phyloP scores from a whole-genome alignment of 768 basidiomycete species.

The Porphyrellus cyaneotinctus region DNA sequence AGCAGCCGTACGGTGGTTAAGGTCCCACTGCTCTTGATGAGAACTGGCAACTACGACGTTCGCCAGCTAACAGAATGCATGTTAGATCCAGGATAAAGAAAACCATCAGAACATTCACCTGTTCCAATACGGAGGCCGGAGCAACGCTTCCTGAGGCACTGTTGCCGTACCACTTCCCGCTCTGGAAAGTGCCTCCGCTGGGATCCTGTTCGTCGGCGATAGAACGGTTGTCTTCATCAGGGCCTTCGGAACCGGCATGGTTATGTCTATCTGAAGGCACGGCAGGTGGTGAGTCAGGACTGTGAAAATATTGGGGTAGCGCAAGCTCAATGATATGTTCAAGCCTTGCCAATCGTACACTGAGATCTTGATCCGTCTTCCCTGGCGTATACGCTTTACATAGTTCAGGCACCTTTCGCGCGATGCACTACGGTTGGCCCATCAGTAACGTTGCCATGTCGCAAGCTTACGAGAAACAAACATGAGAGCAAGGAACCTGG shows the following conservation, averaged over 20 bases:
- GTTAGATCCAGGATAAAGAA: slow-evolving; percentile 20
- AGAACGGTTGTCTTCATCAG: slow-evolving; percentile 68
- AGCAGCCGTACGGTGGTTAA: slow-evolving; percentile 12
- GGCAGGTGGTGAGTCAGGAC: slow-evolving; percentile 35
- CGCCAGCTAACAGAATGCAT: slow-evolving; percentile 41
- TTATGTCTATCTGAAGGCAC: slow-evolving; percentile 34
- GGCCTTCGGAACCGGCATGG: slow-evolving; percentile 46
- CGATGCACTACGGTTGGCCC: slow-evolving; percentile 56
- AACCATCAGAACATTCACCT: slow-evolving; percentile 44
- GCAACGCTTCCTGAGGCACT: slow-evolving; percentile 83
- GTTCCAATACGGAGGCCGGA: slow-evolving; percentile 73
- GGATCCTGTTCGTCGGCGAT: slow-evolving; percentile 75
- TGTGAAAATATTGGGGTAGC: slow-evolving; percentile 65
- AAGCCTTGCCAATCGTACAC: slow-evolving; percentile 65
- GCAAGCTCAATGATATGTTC: slow-evolving; percentile 81
- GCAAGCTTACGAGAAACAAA: slow-evolving; percentile 29
- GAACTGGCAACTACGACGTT: slow-evolving; percentile 46
- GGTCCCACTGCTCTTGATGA: slow-evolving; percentile 29
- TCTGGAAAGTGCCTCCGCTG: slow-evolving; percentile 72
- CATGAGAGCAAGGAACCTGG: slow-evolving; percentile 82
- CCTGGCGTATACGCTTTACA: slow-evolving; percentile 89
- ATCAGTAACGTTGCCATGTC: slow-evolving; percentile 8
- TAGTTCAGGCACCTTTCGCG: slow-evolving; percentile 82
- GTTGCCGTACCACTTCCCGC: slow-evolving; percentile 82
- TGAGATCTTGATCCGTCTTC: slow-evolving; percentile 79